Conservation (phyloP, 345 rosid genomes). For the Ailanthus altissimus region DNA sequence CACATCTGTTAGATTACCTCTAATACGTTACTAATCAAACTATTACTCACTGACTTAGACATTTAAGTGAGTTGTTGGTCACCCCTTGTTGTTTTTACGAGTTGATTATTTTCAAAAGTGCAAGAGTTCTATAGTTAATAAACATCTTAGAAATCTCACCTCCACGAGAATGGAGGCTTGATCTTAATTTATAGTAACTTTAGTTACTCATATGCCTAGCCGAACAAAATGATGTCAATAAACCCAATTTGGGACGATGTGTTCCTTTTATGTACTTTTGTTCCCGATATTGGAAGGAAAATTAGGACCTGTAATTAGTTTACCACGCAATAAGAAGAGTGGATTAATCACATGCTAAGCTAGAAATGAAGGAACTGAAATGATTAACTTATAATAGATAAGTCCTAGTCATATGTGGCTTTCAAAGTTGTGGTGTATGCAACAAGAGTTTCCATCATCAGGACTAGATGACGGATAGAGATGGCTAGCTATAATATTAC, state of each 20-base stretch:
- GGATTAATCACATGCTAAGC: background rate
- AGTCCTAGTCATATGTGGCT: constrained; percentile 15
- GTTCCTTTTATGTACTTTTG: background rate
- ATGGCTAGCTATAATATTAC: constrained; percentile 11
- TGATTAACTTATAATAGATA: background rate
- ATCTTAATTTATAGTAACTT: constrained; percentile 17
- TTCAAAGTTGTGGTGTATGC: constrained; percentile 37
- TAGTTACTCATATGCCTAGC: constrained; percentile 27
- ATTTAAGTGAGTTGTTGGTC: background rate
- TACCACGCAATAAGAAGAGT: background rate
- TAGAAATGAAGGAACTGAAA: background rate
- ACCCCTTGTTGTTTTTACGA: background rate
- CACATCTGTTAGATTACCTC: constrained; percentile 14
- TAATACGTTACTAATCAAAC: constrained; percentile 22
- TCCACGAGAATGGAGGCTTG: background rate
- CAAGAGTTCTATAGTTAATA: too few relatives aligned
- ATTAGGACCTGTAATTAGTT: background rate
- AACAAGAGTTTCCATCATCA: constrained; percentile 15
- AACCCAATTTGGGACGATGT: background rate
- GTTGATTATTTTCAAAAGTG: background rate
- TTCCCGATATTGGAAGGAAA: background rate
- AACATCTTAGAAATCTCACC: too few relatives aligned
- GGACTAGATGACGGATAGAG: constrained; percentile 28
- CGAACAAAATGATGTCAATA: constrained; percentile 1
- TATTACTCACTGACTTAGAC: background rate